A percentile compares a stretch with the other conserved stretches of the same genome.
Conservation (phyloP, 805 yeast species). For the Kluyveromyces wickerhamii region DNA sequence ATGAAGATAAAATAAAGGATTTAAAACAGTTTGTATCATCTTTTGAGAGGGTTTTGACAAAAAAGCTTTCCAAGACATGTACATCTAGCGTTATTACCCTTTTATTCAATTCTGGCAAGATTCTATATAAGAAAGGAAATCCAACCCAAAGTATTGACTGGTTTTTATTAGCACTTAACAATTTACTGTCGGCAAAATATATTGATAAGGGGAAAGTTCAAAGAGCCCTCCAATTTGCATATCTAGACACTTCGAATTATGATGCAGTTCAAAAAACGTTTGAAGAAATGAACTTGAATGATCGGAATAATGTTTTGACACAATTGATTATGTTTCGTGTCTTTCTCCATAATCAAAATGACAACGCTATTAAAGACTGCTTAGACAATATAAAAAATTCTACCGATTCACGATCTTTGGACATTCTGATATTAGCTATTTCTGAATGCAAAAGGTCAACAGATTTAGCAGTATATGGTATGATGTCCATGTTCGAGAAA, state of each 20-base stretch:
- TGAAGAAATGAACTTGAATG: slow-evolving; percentile 18
- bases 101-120: slow-evolving; percentile 35
- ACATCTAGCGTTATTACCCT: slow-evolving; percentile 30
- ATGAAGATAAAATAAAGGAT: slow-evolving; percentile 16
- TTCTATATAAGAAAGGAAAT: slow-evolving; percentile 20
- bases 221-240: slow-evolving; percentile 30
- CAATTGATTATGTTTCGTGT: slow-evolving; percentile 29
- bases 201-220: slow-evolving; percentile 32
- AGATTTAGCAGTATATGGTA: slow-evolving; percentile 21
- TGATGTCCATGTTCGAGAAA: slow-evolving; percentile 22
- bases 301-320: slow-evolving; percentile 23
- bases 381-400: slow-evolving; percentile 29
- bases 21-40: slow-evolving; percentile 19
- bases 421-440: slow-evolving; percentile 29
- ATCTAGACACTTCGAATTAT: slow-evolving; percentile 18
- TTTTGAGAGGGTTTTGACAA: slow-evolving; percentile 24
- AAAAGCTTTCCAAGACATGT: slow-evolving; percentile 23
- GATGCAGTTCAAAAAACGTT: slow-evolving; percentile 18
- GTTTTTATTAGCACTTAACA: slow-evolving; percentile 21
- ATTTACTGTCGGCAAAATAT: slow-evolving; percentile 21
- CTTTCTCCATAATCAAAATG: slow-evolving; percentile 12
- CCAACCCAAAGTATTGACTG: slow-evolving; percentile 19
- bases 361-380: slow-evolving; percentile 16
- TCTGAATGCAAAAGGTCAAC: slow-evolving; percentile 23
- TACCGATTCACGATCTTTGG: slow-evolving; percentile 29